These are phyloP conservation scores for Ascochyta lentis DNA, from an alignment of 2,329 filamentous ascomycete species.

Conservation along the genomic window DNA sequence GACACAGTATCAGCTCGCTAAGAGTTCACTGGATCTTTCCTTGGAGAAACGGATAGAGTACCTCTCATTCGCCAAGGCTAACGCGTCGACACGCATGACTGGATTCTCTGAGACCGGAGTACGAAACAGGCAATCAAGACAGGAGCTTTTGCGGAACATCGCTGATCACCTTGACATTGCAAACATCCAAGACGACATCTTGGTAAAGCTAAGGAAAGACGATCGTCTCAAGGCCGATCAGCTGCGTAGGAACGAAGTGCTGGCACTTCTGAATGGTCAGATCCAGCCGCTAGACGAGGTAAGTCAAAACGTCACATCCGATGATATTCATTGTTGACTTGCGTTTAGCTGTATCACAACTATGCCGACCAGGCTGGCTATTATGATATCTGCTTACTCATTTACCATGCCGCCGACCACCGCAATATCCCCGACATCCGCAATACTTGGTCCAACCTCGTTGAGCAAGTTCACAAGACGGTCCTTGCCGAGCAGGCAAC, in stretches of 20 bases:
- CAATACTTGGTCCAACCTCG: slow-evolving; percentile 82
- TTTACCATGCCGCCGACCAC: slow-evolving; percentile 91
- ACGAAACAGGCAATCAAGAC: slow-evolving; percentile 73
- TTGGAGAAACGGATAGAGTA: slow-evolving; percentile 88
- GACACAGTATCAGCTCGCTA: slow-evolving; percentile 83
- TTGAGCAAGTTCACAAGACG: slow-evolving; percentile 68
- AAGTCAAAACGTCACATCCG: slow-evolving; percentile 48
- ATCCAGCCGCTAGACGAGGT: slow-evolving; percentile 79
- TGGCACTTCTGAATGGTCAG: slow-evolving; percentile 74
- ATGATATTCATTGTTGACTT: slow-evolving; percentile 29
- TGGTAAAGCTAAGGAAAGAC: slow-evolving; percentile 79
- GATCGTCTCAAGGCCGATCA: slow-evolving; percentile 63
- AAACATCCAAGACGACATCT: slow-evolving; percentile 90
- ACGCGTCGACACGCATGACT: slow-evolving; percentile 82
- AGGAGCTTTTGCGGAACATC: slow-evolving; percentile 83
- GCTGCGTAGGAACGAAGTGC: slow-evolving; percentile 69
- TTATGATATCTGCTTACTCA: slow-evolving; percentile 90
- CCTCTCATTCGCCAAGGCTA: slow-evolving; percentile 87
- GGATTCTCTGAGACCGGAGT: slow-evolving; percentile 65
- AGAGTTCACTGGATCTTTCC: slow-evolving; percentile 79
- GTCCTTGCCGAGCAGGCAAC: slow-evolving; percentile 56
- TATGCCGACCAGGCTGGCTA: slow-evolving; percentile 92
- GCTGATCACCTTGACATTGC: slow-evolving; percentile 88
- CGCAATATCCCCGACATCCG: slow-evolving; percentile 84
- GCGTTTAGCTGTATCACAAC: slow-evolving; percentile 79